Percentiles rank a stretch among this genome's conserved stretches.
Evolutionary conservation across 2,329 filamentous ascomycete species (phyloP).

Genomic region (Hypocrella siamensis): DNA sequence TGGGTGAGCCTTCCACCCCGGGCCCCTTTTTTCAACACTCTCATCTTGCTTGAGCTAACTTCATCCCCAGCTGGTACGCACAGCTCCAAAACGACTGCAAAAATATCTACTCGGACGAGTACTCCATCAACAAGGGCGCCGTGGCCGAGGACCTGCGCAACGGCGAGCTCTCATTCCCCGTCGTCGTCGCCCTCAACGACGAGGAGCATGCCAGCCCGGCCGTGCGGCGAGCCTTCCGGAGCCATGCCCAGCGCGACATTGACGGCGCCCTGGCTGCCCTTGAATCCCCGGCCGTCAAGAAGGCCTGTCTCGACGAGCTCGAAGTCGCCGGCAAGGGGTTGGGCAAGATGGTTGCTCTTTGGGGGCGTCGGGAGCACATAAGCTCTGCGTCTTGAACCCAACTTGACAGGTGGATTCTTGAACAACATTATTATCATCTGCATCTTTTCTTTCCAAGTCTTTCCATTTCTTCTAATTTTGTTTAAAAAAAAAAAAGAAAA

Average conservation of each 20-base stretch:
- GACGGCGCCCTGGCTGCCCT: conserved; percentile 3
- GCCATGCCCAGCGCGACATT: conserved; percentile 2
- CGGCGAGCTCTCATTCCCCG: conserved; percentile 5
- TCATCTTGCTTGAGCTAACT: neutral
- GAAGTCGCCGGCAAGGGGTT: conserved; percentile 4
- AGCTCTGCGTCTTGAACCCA: neutral
- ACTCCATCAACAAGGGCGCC: conserved; percentile 5
- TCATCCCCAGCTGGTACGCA: conserved; percentile 4
- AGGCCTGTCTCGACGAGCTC: conserved; percentile 4
- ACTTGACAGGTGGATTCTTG: no score
- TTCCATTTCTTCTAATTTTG: no score
- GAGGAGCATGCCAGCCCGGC: neutral
- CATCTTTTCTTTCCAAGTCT: no score
- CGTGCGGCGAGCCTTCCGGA: conserved; percentile 3
- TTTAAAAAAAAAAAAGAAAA: no score
- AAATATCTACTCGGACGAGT: conserved; percentile 6
- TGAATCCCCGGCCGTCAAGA: conserved; percentile 4
- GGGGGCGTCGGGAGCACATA: conserved; percentile 6
- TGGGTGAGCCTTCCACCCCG: conserved; percentile 1
- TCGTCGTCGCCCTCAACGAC: conserved; percentile 6
- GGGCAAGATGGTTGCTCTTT: conserved; percentile 5
- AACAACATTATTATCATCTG: no score
- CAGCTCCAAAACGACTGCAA: conserved; percentile 8
- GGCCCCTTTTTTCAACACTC: no score
- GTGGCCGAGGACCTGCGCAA: conserved; percentile 6